Evolutionary conservation across 768 basidiomycete genomes (phyloP).

Genomic region (Tricholoma matsutake): DNA sequence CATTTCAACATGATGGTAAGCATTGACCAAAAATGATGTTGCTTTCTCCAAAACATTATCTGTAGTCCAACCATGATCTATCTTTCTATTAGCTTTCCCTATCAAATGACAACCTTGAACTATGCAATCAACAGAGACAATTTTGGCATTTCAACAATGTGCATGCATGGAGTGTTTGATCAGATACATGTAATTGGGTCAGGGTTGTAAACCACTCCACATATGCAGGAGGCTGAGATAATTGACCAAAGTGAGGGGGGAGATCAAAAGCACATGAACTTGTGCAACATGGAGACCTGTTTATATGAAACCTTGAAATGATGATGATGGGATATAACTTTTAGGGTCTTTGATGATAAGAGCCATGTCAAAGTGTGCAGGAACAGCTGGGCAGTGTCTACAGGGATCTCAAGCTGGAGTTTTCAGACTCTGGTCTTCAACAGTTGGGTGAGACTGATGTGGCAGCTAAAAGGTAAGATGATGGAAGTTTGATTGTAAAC

Average conservation of each 20-base stretch:
- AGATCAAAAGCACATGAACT: neutral
- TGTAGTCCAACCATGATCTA: neutral
- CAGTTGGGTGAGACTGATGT: too few species aligned
- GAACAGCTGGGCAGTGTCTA: neutral
- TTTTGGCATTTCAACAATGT: neutral
- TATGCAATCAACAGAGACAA: neutral
- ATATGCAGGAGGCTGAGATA: neutral
- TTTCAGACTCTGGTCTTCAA: neutral
- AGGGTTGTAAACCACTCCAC: too few species aligned
- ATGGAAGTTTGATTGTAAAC: too few species aligned
- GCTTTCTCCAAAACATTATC: neutral
- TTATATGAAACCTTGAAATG: too few species aligned
- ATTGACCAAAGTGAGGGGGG: neutral
- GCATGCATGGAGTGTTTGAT: neutral
- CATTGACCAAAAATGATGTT: neutral
- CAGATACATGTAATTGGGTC: neutral
- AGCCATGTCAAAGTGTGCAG: neutral
- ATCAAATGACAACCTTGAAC: neutral
- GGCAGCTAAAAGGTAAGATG: too few species aligned
- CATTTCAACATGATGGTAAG: neutral
- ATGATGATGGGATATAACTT: too few species aligned
- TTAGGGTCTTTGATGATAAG: too few species aligned
- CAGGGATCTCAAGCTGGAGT: neutral
- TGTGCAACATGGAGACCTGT: too few species aligned
- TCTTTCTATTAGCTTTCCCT: neutral